These are phyloP conservation scores for Colletotrichum sp. DNA, from an alignment of 2,329 filamentous ascomycete species.

Conservation along the genomic window DNA sequence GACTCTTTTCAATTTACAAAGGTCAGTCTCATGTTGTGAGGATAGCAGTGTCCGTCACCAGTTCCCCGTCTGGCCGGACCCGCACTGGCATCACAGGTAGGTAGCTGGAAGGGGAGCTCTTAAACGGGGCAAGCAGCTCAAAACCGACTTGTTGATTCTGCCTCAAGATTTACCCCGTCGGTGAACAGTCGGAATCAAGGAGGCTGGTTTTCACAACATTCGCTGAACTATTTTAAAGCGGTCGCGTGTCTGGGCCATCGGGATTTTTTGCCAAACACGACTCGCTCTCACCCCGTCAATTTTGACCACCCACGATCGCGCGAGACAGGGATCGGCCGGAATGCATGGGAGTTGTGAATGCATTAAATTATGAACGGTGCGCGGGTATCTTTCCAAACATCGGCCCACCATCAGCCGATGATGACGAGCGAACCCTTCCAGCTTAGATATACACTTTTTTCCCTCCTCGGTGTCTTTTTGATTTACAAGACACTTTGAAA, in stretches of 20 bases:
- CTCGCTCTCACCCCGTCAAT: background rate
- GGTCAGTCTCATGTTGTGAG: background rate
- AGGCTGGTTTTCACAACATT: background rate
- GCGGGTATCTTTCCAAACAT: slow-evolving; percentile 15
- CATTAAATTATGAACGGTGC: background rate
- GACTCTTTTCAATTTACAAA: background rate
- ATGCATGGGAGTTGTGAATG: background rate
- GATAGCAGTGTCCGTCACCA: background rate
- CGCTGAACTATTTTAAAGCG: background rate
- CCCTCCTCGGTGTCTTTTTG: background rate
- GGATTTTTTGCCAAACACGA: slow-evolving; percentile 16
- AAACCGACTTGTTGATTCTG: background rate
- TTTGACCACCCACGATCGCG: background rate
- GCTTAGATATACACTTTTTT: background rate
- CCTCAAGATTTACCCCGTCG: background rate
- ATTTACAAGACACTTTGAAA: background rate
- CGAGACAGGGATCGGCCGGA: background rate
- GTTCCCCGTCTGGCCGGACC: background rate
- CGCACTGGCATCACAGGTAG: background rate
- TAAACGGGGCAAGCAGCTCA: background rate
- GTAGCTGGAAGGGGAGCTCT: background rate
- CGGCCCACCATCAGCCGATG: slow-evolving; percentile 20
- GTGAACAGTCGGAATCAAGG: background rate
- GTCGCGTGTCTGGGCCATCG: background rate
- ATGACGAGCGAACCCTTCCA: slow-evolving; percentile 7